A percentile compares a stretch with the other conserved stretches of the same genome.
Evolutionary conservation across 2,329 filamentous ascomycete species (phyloP).

Genomic region (Xylaria digitata): DNA sequence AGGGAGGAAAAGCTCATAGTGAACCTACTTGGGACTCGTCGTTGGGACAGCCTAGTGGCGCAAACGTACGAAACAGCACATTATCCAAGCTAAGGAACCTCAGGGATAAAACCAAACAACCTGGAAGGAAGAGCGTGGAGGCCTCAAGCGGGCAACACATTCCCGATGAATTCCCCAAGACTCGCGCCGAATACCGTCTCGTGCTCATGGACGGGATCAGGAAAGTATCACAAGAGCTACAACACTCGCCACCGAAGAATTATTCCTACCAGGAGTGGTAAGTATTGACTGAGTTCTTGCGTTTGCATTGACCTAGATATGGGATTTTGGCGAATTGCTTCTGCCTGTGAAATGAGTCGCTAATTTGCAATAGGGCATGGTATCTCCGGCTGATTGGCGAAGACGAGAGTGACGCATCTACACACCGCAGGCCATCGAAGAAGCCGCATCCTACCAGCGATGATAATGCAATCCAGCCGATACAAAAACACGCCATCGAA

Average conservation of each 20-base stretch:
- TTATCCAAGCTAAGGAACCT: not conserved
- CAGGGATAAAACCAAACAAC: not conserved
- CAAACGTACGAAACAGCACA: not conserved
- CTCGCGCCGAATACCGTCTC: slow-evolving; percentile 65
- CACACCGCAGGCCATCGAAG: slow-evolving; percentile 57
- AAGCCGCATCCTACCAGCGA: slow-evolving; percentile 23
- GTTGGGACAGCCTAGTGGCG: not conserved
- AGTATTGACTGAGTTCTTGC: slow-evolving; percentile 25
- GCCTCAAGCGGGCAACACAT: slow-evolving; percentile 46
- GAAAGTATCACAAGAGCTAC: slow-evolving; percentile 71
- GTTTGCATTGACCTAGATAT: not conserved
- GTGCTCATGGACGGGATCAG: slow-evolving; percentile 80
- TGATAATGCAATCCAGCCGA: not conserved
- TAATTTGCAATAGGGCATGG: slow-evolving; percentile 70
- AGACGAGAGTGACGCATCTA: slow-evolving; percentile 64
- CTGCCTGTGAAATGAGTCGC: not conserved
- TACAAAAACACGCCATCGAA: not conserved
- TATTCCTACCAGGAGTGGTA: slow-evolving; percentile 71
- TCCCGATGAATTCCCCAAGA: slow-evolving; percentile 55
- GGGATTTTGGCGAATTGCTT: not conserved
- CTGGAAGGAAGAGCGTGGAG: slow-evolving; percentile 7
- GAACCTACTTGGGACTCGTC: not conserved
- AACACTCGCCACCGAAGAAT: slow-evolving; percentile 65
- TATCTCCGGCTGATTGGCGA: slow-evolving; percentile 82
- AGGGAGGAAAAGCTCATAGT: not conserved